A percentile compares a stretch with the other conserved stretches of the same genome.
Evolutionary conservation across 2,329 filamentous ascomycete genomes (phyloP).

Genomic region (Neurospora crassa): DNA sequence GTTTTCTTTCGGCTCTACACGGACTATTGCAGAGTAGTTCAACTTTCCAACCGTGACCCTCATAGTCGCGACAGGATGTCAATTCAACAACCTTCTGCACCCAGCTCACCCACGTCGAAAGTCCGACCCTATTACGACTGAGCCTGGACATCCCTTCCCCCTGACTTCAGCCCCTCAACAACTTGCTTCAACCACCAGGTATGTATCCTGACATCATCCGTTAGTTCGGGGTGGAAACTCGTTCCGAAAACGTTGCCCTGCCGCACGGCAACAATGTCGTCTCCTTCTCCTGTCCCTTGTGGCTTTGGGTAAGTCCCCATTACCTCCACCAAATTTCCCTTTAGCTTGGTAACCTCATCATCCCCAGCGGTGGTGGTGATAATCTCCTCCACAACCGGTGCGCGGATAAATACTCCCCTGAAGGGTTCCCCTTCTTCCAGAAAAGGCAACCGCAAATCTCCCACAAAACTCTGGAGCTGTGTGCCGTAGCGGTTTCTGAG

Average conservation of each 20-base stretch:
- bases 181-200: constrained; percentile 85
- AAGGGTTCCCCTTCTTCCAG: constrained; percentile 44
- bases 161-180: constrained; percentile 18
- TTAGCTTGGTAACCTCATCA: background rate
- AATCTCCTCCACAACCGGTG: constrained; percentile 76
- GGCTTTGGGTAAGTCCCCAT: constrained; percentile 6
- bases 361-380: constrained; percentile 28
- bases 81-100: too few species aligned
- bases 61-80: too few species aligned
- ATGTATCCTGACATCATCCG: constrained; percentile 79
- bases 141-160: background rate
- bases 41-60: too few species aligned
- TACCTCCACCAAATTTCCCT: background rate
- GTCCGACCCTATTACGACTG: background rate
- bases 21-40: too few species aligned
- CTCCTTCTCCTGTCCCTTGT: constrained; percentile 29
- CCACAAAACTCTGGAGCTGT: constrained; percentile 85
- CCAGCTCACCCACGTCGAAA: background rate
- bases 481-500: constrained; percentile 93
- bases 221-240: constrained; percentile 93
- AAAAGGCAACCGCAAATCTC: constrained; percentile 64
- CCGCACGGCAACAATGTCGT: constrained; percentile 75
- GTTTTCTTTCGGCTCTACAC: too few species aligned
- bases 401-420: constrained; percentile 83
- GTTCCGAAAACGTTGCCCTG: constrained; percentile 91